These are phyloP conservation scores for sunflower (Helianthus annuus) DNA, from an alignment of 129 eudicot genomes.

Conservation along the genomic window HanXRQr2.0-SUNRISE NC_035446.2:151343203-151343702, in stretches of 20 bases:
- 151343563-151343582: conserved; percentile 39
- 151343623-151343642: conserved; percentile 48
- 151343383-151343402: conserved; percentile 49
- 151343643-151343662: conserved; percentile 55
- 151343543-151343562: conserved; percentile 26
- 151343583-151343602: conserved; percentile 29
- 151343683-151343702: conserved; percentile 60
- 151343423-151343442: conserved; percentile 49
- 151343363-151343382: conserved; percentile 14
- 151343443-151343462: conserved; percentile 59
- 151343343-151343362: conserved; percentile 44
- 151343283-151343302: conserved; percentile 48
- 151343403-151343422: conserved; percentile 38
- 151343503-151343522: conserved; percentile 43
- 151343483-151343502: conserved; percentile 35
- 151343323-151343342: conserved; percentile 37
- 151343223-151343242: conserved; percentile 52
- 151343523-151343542: conserved; percentile 14
- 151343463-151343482: conserved; percentile 45
- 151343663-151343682: conserved; percentile 44
- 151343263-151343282: conserved; percentile 48
- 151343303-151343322: conserved; percentile 37
- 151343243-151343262: conserved; percentile 55
- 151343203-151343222: conserved; percentile 24
- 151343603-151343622: conserved; percentile 42